Percentiles rank a stretch among this genome's conserved stretches.
phyloP scores from a whole-genome alignment of 257 asterid species.

The Verbena officinalis region DNA sequence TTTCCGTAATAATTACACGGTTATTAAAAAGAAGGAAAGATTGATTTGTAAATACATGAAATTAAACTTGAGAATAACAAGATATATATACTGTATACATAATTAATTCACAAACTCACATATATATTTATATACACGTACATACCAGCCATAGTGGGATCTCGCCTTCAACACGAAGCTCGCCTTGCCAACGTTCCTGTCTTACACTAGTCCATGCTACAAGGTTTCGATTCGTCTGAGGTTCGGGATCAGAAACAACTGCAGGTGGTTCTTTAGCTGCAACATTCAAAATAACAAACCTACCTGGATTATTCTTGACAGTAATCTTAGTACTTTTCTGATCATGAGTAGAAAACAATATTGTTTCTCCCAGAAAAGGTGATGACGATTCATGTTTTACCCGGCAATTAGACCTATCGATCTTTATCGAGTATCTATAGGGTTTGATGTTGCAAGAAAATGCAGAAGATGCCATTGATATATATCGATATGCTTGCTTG shows the following conservation, averaged over 20 bases:
- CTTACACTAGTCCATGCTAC: conserved; percentile 85
- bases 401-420: conserved; percentile 13
- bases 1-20: too few species aligned
- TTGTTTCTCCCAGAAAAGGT: conserved; percentile 21
- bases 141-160: conserved; percentile 90
- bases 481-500: too few species aligned
- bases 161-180: conserved; percentile 80
- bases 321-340: too few species aligned
- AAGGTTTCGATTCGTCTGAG: conserved; percentile 39
- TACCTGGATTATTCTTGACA: too few species aligned
- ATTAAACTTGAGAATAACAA: too few species aligned
- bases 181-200: conserved; percentile 93
- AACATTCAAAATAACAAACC: conserved; percentile 40
- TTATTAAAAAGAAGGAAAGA: too few species aligned
- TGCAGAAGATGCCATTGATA: conserved; percentile 59
- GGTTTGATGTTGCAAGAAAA: conserved; percentile 40
- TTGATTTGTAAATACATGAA: too few species aligned
- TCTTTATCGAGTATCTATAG: conserved; percentile 4
- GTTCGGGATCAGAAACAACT: conserved; percentile 35
- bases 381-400: conserved; percentile 33
- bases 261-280: conserved; percentile 52
- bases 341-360: too few species aligned
- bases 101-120: too few species aligned
- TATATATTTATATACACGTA: not conserved
- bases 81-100: too few species aligned